A percentile compares a stretch with the other conserved stretches of the same genome.
phyloP scores from a whole-genome alignment of 805 yeast genomes.

The Cyberlindnera americana region DNA sequence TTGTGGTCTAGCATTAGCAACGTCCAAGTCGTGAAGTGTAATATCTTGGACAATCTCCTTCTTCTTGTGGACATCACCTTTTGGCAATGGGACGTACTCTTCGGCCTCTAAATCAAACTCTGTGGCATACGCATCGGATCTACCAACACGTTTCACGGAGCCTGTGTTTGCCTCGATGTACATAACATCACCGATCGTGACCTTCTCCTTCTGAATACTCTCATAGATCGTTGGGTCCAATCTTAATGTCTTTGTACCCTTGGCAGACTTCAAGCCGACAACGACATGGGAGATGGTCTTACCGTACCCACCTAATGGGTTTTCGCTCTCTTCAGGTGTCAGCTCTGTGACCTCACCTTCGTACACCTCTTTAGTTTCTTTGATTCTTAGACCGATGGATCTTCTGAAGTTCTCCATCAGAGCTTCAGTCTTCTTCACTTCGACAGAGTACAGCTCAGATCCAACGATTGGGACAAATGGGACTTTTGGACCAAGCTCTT shows the following conservation, averaged over 20 bases:
- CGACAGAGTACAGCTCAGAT: slow-evolving; percentile 90
- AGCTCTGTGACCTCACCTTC: slow-evolving; percentile 98
- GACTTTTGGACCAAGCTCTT: slow-evolving; percentile 93
- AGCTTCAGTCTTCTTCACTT: slow-evolving; percentile 94
- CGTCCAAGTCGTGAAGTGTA: slow-evolving; percentile 92
- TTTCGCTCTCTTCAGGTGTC: slow-evolving; percentile 93
- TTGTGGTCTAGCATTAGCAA: slow-evolving; percentile 92
- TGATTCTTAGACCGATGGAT: slow-evolving; percentile 93
- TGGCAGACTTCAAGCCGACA: slow-evolving; percentile 88
- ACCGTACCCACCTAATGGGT: slow-evolving; percentile 97
- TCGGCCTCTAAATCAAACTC: slow-evolving; percentile 98
- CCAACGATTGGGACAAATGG: slow-evolving; percentile 98
- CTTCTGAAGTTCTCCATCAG: slow-evolving; percentile 95
- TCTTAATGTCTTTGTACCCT: slow-evolving; percentile 84
- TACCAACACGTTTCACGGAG: slow-evolving; percentile 92
- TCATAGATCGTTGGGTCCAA: slow-evolving; percentile 92
- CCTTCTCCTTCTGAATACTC: slow-evolving; percentile 90
- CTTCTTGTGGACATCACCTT: slow-evolving; percentile 97
- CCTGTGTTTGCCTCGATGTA: slow-evolving; percentile 98
- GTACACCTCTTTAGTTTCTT: slow-evolving; percentile 95
- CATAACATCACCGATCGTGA: slow-evolving; percentile 93
- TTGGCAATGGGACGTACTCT: slow-evolving; percentile 97
- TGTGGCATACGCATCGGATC: slow-evolving; percentile 98
- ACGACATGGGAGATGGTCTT: slow-evolving; percentile 93
- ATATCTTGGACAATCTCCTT: slow-evolving; percentile 98